Base-by-base conservation (phyloP, 306 rosid species). In the Crotalaria pallida region DNA sequence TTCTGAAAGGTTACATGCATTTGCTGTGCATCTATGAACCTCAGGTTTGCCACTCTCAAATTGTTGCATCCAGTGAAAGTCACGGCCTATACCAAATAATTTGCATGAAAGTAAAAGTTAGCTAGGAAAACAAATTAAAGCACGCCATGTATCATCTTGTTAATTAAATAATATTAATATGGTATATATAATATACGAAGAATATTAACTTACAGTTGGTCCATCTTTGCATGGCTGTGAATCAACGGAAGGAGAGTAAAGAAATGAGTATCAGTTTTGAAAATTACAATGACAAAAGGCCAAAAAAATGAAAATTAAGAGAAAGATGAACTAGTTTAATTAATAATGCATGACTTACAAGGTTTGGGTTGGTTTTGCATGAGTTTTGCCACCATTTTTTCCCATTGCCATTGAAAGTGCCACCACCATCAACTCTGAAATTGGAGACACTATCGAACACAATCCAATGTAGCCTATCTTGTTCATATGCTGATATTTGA, bases 351-450 rank as follows among this genome's bases (percentile, higher is more conserved):
- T 26, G 16, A 65, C 81, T 76, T 47, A 89, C 98, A 61, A 60
- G 82, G 49, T 50, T 21, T 23, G 79, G n/a, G 77, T 88, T 66
- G 41, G 74, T 40, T 83, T 92, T 92, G 85, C 98, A 89, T 29
- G 98, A 92, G 48, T 72, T 89, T 41, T 31, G 59, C 98, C 98
- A 92, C 98, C 96, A 92, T 18, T 19, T 86, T 67, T 66, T 83
- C 4, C 98, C 98, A 67, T 88, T 92, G 55, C 98, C 96, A 58
- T 92, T 10, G 83, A 92, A 76, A 24, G 83, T 83, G 31, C 96
- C 95, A 41, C 84, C 88, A 47, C 98, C 98, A 74, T 75, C 84
- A 74, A 92, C 89, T 22, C 27, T 81, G 38, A 92, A 84, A 72
- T 86, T 76, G 0, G 18, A 0, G 1, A 92, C 52, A 21, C 77